Evolutionary conservation across 768 basidiomycete species (phyloP), one percentile per base, ranked within the genome.

Genomic region (Tulasnella sp.): DNA sequence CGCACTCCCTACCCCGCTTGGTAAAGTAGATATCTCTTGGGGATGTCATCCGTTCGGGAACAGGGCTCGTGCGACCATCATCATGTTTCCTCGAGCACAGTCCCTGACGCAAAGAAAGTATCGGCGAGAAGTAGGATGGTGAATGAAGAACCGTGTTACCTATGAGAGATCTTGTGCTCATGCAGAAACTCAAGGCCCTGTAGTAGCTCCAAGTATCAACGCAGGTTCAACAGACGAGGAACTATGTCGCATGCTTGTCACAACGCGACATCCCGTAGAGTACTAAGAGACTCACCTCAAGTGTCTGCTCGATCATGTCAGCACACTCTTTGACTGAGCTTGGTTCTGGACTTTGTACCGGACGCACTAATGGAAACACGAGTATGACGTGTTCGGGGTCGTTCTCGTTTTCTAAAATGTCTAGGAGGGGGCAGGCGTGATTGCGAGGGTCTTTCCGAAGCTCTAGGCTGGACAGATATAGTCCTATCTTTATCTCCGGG

Each of bases 31-130:
- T 4, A 14, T 19, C 19, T 6, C 40, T 36, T 58, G 57, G 25
- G 57, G 57, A 29, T 58, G 57, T 36, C 45, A 58, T 37, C 57
- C 57, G 3, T 39, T 40, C 3, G 57, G 57, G 21, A 34, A 58
- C 17, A 58, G 23, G 2, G 45, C 57, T 21, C 48, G 27, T 9
- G n/a, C 57, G 32, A 50, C 57, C 57, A 58, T 58, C 57, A 58
- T 58, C 9, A 58, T 40, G 21, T 58, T 58, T 23, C 39, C 57
- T 17, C 29, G 32, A 2, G 49, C 45, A 27, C 57, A 58, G 23
- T 58, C 57, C 23, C 57, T 58, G 21, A 2, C n/a, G 25, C 21
- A 15, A n/a, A 41, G 17, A 23, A n/a, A 49, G 48, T 27, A 6
- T 6, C n/a, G 48, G 5, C 6, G 14, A 9, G 15, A 5, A 12